Evolutionary conservation across 345 rosid genomes (phyloP), one percentile per base, ranked within the genome.

Genomic region (Luvunga scandens): DNA sequence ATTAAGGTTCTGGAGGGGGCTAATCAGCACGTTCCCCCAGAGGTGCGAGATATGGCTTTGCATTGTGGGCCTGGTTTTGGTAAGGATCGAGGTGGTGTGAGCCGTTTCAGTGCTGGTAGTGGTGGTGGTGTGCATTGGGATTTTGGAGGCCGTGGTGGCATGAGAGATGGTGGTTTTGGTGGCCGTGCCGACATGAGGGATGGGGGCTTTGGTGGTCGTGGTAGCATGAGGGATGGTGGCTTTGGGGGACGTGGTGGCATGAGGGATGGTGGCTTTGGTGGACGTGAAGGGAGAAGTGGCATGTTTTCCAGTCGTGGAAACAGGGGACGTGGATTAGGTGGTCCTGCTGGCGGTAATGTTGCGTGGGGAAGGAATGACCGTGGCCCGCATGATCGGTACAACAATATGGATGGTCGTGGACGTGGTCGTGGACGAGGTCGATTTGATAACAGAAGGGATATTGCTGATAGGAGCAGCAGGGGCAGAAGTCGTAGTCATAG

Each of bases 1-100:
- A 85, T 95, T 75, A 94, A 92, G 85, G 94, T 93, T 73, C 83
- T 95, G 65, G 98, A 93, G 85, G 97, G 98, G 53, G 93, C 99
- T 38, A 93, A 92, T 82, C 98, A 95, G 88, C 89, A 81, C 39
- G 98, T 95, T 36, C 98, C 99, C 13, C 93, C 93, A 6, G 92
- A 91, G 82, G 82, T 95, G 38, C 86, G 95, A 69, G 97, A 95
- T 73, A 90, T 95, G 80, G 99, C 99, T 75, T 83, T 83, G 81
- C 95, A 90, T 70, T 93, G 95, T 77, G 97, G 90, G 21, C 85
- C 91, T 76, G 83, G 90, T 81, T 85, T 87, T 74, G 80, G 80
- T 59, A 95, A 87, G 84, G 98, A 94, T 85, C 84, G 94, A 71
- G 89, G 91, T 75, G 90, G 90, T 42, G 79, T 87, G 80, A 90